Percentiles rank a stretch among this genome's conserved stretches.
Evolutionary conservation across 2,329 filamentous ascomycete species (phyloP).

Genomic region (Aspergillus pseudonomiae): DNA sequence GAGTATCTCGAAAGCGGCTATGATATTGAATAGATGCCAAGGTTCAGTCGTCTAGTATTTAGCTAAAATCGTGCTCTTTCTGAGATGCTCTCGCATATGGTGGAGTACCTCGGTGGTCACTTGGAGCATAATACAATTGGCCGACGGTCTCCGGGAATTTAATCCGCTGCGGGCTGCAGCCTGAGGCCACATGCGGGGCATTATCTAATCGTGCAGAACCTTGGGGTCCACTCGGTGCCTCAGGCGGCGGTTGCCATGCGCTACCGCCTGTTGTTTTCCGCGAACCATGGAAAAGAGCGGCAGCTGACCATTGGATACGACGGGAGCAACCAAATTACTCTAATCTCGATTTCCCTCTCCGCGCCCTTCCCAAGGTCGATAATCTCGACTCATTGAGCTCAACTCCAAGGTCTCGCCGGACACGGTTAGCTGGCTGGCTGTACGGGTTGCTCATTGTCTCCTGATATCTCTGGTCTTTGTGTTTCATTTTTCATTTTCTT

Average conservation of each 20-base stretch:
- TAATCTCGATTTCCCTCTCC: conserved; percentile 9
- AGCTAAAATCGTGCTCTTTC: not conserved
- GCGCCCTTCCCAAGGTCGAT: conserved; percentile 11
- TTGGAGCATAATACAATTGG: too few relatives aligned
- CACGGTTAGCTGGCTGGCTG: conserved; percentile 18
- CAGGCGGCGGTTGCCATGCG: conserved; percentile 28
- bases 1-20: not conserved
- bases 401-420: conserved; percentile 14
- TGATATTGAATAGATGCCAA: not conserved
- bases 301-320: conserved; percentile 23
- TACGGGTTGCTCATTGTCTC: conserved; percentile 19
- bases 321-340: conserved; percentile 14
- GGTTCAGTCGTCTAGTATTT: not conserved
- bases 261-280: conserved; percentile 24
- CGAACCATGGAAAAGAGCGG: conserved; percentile 25
- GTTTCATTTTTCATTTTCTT: conserved; percentile 12
- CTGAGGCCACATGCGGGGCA: not conserved
- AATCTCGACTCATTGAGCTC: conserved; percentile 19
- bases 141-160: not conserved
- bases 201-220: not conserved
- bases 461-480: conserved; percentile 6
- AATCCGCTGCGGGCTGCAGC: not conserved
- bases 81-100: not conserved
- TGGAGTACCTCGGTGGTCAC: not conserved
- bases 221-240: conserved; percentile 9